Evolutionary conservation across 2,329 filamentous ascomycete genomes (phyloP).

Genomic region (Neopestalotiopsis sp.): DNA sequence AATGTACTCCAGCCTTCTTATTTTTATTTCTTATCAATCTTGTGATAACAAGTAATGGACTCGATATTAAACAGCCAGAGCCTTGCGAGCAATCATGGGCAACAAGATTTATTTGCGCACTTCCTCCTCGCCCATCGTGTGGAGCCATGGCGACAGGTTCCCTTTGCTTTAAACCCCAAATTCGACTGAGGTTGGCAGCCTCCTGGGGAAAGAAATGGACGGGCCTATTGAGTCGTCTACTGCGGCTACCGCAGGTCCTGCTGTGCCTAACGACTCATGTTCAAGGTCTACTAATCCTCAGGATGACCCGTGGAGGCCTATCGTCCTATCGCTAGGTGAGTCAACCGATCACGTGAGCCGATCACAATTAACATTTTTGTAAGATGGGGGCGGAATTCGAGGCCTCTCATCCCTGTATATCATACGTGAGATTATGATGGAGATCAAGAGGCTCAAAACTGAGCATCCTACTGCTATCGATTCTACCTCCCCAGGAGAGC

Average conservation of each 20-base stretch:
- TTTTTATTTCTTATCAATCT: too few relatives aligned
- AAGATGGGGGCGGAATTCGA: slow-evolving; percentile 3
- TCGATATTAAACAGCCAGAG: too few relatives aligned
- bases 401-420: background rate
- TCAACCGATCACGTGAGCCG: background rate
- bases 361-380: background rate
- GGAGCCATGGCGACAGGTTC: too few relatives aligned
- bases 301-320: background rate
- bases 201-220: too few relatives aligned
- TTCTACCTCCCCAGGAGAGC: background rate
- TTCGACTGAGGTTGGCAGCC: too few relatives aligned
- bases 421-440: slow-evolving; percentile 1
- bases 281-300: background rate
- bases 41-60: too few relatives aligned
- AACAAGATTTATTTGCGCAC: too few relatives aligned
- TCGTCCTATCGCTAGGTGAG: slow-evolving; percentile 2
- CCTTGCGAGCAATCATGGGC: too few relatives aligned
- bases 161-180: too few relatives aligned
- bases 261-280: background rate
- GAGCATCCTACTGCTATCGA: background rate
- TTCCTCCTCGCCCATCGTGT: too few relatives aligned
- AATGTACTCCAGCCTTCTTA: too few relatives aligned
- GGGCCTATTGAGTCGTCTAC: background rate
- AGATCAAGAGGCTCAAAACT: background rate
- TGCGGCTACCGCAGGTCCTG: background rate